Base-by-base conservation (phyloP, 805 yeast genomes). In the Starmerella khaoyaiensis region DNA sequence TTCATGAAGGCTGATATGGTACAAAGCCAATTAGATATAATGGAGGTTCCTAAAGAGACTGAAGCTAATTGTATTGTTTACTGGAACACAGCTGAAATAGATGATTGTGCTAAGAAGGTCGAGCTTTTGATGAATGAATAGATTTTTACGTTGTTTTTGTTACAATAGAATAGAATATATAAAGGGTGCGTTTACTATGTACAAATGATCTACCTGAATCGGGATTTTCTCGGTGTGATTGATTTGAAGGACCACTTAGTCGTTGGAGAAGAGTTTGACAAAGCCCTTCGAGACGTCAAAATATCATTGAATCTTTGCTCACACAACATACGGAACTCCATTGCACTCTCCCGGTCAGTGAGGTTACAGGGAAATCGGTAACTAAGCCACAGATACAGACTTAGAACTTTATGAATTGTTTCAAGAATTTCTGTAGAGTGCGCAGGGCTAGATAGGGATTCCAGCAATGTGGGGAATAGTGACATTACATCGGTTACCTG, bases 1-100 rank as follows among this genome's bases (percentile, higher is more conserved):
- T 90, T 69, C 56, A 84, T 90, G 94, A 86, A 86, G 54, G 68
- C 76, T 4, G 69, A 72, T 42, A 82, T 86, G 95, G 73, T 84
- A 36, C 67, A 71, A 42, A 74, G 84, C 16, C 96, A 86, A 56
- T 76, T 75, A 46, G 72, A 65, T 11, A 75, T 73, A 38, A 68
- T 82, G 70, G 79, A 84, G 55, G 58, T 80, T 4, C 95, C 96
- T 0, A 30, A 49, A 11, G 63, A 30, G 4, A 42, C 38, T 14
- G 53, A 49, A 43, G 41, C 45, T 8, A 31, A 39, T 29, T 35
- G 42, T 36, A 21, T 48, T 9, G 48, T 48, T 2, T 45, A 41
- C 31, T 43, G 46, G 36, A 45, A 48, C 33, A 15, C 29, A 6
- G 46, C 41, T 12, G 42, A 44, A 20, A 25, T 42, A 3, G 33